phyloP scores from a whole-genome alignment of 768 basidiomycete genomes.

The Boletus barrowsii region DNA sequence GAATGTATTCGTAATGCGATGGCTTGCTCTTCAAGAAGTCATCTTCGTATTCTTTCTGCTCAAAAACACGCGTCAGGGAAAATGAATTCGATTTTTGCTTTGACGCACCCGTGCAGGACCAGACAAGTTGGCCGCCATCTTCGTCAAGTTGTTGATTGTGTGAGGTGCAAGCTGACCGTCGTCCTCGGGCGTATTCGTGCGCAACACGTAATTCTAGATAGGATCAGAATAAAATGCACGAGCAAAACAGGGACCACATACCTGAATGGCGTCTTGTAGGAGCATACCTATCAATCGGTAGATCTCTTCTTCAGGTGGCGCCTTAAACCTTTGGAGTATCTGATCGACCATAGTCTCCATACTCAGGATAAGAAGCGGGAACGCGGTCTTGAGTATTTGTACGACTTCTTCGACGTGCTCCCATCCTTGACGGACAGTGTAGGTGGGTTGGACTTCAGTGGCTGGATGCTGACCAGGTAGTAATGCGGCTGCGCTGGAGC shows the following conservation, averaged over 20 bases:
- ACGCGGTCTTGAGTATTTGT: conserved; percentile 90
- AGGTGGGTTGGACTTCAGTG: conserved; percentile 24
- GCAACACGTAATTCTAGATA: conserved; percentile 60
- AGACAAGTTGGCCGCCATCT: conserved; percentile 60
- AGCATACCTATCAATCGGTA: conserved; percentile 89
- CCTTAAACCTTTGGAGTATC: conserved; percentile 85
- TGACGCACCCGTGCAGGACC: conserved; percentile 53
- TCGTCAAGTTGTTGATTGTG: conserved; percentile 53
- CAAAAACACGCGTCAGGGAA: background rate
- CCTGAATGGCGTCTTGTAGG: conserved; percentile 82
- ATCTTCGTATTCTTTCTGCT: conserved; percentile 83
- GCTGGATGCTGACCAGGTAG: conserved; percentile 15
- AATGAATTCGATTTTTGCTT: background rate
- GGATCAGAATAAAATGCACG: background rate
- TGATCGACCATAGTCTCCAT: conserved; percentile 98
- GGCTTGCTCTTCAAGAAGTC: conserved; percentile 83
- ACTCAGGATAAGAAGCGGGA: conserved; percentile 90
- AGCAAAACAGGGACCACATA: conserved; percentile 31
- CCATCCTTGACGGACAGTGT: conserved; percentile 64
- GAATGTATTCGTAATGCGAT: conserved; percentile 82
- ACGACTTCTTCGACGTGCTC: conserved; percentile 93
- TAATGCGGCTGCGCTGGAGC: conserved; percentile 5
- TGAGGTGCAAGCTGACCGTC: conserved; percentile 58
- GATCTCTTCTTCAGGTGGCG: conserved; percentile 86
- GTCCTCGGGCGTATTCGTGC: conserved; percentile 65